phyloP scores from a whole-genome alignment of 2,329 filamentous ascomycete genomes.

The Paraphoma chrysanthemicola region DNA sequence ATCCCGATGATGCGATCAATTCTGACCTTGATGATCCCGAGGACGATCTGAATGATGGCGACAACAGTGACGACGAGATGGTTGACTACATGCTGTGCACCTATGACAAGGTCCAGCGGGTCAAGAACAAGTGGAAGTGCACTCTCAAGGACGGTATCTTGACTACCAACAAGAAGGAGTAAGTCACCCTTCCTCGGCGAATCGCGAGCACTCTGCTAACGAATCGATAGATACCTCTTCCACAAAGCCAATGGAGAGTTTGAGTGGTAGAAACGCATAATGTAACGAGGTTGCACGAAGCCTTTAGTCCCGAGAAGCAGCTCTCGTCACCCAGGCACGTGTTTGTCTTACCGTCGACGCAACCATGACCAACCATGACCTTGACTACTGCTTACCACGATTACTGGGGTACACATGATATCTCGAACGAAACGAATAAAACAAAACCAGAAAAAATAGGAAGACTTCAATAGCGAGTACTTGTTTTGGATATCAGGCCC shows the following conservation, averaged over 20 bases:
- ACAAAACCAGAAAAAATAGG: no score
- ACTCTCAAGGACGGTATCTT: slow-evolving; percentile 95
- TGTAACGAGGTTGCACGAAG: neutral
- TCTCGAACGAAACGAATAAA: no score
- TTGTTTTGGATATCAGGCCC: no score
- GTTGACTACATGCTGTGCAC: slow-evolving; percentile 97
- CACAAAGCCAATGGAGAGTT: slow-evolving; percentile 98
- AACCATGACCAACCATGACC: no score
- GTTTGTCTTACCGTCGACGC: no score
- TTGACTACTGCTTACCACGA: no score
- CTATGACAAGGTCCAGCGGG: slow-evolving; percentile 98
- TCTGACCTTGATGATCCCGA: slow-evolving; percentile 96
- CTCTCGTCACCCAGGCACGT: no score
- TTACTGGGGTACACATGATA: no score
- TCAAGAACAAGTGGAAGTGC: slow-evolving; percentile 99
- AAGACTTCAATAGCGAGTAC: no score
- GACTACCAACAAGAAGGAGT: slow-evolving; percentile 91
- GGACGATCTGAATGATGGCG: slow-evolving; percentile 79
- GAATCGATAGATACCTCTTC: slow-evolving; percentile 77
- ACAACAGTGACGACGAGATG: slow-evolving; percentile 83
- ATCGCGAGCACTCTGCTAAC: slow-evolving; percentile 8
- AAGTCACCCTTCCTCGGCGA: slow-evolving; percentile 42
- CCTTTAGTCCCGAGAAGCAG: neutral
- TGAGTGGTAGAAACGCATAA: slow-evolving; percentile 74
- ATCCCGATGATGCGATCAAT: slow-evolving; percentile 95